Conservation (phyloP, 495 filamentous ascomycete species). For the Penicillium cinerascens region DNA sequence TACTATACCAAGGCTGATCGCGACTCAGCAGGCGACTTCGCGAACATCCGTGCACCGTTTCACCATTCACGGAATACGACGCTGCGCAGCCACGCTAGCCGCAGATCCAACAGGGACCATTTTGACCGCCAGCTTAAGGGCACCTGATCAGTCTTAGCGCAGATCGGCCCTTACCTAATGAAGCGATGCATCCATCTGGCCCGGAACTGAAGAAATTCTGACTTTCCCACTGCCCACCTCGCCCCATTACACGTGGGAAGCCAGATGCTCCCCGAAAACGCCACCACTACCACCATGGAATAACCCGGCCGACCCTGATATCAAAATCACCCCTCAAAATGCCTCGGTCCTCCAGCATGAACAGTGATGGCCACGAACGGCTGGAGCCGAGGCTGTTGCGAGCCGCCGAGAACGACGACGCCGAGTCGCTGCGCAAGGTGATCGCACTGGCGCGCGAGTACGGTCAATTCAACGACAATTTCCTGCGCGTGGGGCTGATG, state of each 20-base stretch:
- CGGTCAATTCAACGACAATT: conserved; percentile 45
- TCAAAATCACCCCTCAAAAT: conserved; percentile 11
- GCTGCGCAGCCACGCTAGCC: conserved; percentile 13
- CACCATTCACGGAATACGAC: conserved; percentile 16
- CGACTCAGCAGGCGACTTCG: not conserved
- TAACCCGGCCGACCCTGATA: not conserved
- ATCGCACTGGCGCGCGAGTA: conserved; percentile 39
- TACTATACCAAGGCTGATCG: not conserved
- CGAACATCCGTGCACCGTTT: not conserved
- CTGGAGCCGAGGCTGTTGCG: conserved; percentile 53
- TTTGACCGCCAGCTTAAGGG: not conserved
- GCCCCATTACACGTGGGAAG: not conserved
- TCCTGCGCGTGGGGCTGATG: conserved; percentile 50
- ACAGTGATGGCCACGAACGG: conserved; percentile 43
- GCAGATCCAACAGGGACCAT: not conserved
- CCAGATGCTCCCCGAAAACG: not conserved
- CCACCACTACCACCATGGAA: conserved; percentile 8
- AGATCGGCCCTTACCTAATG: conserved; percentile 14
- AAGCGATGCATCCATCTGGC: not conserved
- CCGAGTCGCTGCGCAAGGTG: conserved; percentile 33
- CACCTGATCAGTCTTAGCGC: conserved; percentile 3
- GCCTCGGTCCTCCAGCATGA: conserved; percentile 39
- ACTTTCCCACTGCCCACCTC: not conserved
- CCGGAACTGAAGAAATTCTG: not conserved
- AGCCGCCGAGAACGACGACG: conserved; percentile 44